Percentiles rank a stretch among this genome's conserved stretches.
Conservation (phyloP, 2,329 filamentous ascomycete species). For the Aureobasidium zeae region DNA sequence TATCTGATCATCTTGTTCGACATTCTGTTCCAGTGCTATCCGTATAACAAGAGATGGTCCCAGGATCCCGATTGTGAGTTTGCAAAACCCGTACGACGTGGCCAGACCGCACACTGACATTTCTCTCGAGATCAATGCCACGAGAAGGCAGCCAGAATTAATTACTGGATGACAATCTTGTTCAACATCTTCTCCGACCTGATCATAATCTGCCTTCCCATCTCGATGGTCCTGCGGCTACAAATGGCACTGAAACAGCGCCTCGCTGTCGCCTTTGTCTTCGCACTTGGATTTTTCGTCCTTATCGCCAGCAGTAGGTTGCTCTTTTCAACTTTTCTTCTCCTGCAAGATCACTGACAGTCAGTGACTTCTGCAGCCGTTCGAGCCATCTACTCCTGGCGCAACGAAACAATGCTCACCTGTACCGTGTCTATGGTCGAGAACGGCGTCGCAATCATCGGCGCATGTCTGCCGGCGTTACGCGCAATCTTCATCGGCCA, state of each 20-base stretch:
- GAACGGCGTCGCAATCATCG: slow-evolving; percentile 13
- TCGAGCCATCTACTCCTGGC: slow-evolving; percentile 10
- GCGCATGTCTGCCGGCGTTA: slow-evolving; percentile 8
- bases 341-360: background rate
- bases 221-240: slow-evolving; percentile 13
- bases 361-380: background rate
- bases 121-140: background rate
- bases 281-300: slow-evolving; percentile 7
- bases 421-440: slow-evolving; percentile 12
- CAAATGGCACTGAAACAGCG: slow-evolving; percentile 11
- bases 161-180: slow-evolving; percentile 12
- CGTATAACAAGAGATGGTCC: slow-evolving; percentile 11
- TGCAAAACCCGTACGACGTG: too few species aligned
- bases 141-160: slow-evolving; percentile 7
- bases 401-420: slow-evolving; percentile 12
- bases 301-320: slow-evolving; percentile 11
- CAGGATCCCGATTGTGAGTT: background rate
- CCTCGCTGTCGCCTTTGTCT: slow-evolving; percentile 1
- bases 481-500: slow-evolving; percentile 7
- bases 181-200: slow-evolving; percentile 13
- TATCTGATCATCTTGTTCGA: slow-evolving; percentile 10
- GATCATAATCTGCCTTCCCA: slow-evolving; percentile 11
- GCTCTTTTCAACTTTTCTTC: too few species aligned
- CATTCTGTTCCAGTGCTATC: slow-evolving; percentile 10
- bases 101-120: background rate